These are phyloP conservation scores for Macrotyloma uniflorum DNA, from an alignment of 306 rosid species.

Conservation along the genomic window DNA sequence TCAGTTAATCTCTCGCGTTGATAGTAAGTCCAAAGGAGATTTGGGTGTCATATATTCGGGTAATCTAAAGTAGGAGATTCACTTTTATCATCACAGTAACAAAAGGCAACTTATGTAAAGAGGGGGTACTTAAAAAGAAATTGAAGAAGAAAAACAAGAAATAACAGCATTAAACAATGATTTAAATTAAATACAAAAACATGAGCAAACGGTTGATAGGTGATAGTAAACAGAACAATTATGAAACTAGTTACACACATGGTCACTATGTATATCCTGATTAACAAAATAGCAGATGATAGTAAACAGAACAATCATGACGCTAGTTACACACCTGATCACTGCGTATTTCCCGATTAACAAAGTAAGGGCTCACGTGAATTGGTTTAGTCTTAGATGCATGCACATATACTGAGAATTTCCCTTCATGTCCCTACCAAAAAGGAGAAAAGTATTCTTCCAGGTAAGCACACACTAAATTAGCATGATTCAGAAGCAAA, in stretches of 20 bases:
- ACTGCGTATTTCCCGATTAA: conserved; percentile 73
- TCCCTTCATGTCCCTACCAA: conserved; percentile 95
- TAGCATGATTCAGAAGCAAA: conserved; percentile 18
- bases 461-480: conserved; percentile 19
- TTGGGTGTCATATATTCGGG: neutral
- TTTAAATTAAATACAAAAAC: neutral
- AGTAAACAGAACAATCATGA: conserved; percentile 13
- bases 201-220: neutral
- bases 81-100: neutral
- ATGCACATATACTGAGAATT: conserved; percentile 90
- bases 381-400: conserved; percentile 86
- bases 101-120: neutral
- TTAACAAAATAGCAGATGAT: conserved; percentile 50
- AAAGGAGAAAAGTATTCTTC: conserved; percentile 32
- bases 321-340: conserved; percentile 58
- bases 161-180: neutral
- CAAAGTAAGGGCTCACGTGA: conserved; percentile 82
- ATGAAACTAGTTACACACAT: conserved; percentile 48
- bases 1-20: neutral
- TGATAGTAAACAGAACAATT: conserved; percentile 12
- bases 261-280: conserved; percentile 75
- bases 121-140: neutral
- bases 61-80: neutral
- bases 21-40: neutral
- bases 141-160: neutral